phyloP scores from a whole-genome alignment of 23 red algal species.

The Cyanidiococcus yangmingshanensis region DNA sequence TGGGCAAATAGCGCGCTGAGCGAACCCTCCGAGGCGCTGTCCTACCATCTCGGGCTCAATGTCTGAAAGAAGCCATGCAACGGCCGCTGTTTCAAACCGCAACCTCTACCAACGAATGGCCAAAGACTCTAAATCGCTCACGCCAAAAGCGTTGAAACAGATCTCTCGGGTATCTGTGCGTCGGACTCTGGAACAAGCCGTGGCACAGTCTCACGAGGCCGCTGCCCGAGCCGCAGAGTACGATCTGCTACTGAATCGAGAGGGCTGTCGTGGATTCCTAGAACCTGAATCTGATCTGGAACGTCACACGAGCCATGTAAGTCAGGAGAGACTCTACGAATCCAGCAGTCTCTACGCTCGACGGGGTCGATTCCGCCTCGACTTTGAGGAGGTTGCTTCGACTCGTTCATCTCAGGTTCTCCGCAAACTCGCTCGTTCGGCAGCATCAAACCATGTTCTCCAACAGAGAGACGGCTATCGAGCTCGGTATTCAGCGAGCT shows the following conservation, averaged over 20 bases:
- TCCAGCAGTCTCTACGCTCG: background rate
- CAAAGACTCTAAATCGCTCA: no score
- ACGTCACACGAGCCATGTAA: background rate
- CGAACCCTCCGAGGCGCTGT: no score
- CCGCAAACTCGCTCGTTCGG: background rate
- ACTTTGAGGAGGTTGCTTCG: background rate
- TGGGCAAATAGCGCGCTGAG: no score
- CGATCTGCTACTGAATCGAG: background rate
- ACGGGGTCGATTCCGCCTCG: conserved; percentile 4
- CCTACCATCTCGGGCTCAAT: no score
- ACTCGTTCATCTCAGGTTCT: background rate
- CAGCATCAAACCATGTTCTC: background rate
- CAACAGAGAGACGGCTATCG: background rate
- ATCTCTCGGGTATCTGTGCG: background rate
- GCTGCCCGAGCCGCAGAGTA: background rate
- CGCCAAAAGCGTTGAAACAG: background rate
- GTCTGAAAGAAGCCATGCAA: no score
- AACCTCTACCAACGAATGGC: no score
- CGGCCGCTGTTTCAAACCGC: no score
- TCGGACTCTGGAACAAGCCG: background rate
- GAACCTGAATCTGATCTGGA: conserved; percentile 13
- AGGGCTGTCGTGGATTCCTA: background rate
- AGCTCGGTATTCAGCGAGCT: conserved; percentile 59
- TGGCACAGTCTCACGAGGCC: background rate
- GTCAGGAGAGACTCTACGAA: background rate